Evolutionary conservation across 2,329 filamentous ascomycete species (phyloP).

Genomic region (Penicillium sp.): DNA sequence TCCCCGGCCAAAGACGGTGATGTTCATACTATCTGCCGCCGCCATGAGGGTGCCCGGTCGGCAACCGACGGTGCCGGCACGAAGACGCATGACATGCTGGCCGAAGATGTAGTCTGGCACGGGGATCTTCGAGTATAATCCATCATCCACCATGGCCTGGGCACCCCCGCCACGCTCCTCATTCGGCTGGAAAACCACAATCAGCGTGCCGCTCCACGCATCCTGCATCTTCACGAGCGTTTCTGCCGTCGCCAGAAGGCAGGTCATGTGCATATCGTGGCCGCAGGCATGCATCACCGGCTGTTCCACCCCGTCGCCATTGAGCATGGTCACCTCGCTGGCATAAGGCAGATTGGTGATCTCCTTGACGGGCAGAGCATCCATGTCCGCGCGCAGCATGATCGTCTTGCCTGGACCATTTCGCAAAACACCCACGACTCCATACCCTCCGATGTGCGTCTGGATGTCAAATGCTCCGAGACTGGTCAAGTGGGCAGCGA

Average conservation of each 20-base stretch:
- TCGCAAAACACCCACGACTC: conserved; percentile 38
- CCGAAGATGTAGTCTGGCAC: conserved; percentile 53
- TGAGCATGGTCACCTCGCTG: conserved; percentile 41
- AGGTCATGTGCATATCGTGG: conserved; percentile 56
- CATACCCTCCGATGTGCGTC: conserved; percentile 43
- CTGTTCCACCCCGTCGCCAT: conserved; percentile 47
- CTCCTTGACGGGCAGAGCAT: conserved; percentile 47
- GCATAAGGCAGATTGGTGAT: conserved; percentile 45
- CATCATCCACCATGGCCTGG: conserved; percentile 56
- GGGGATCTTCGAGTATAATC: conserved; percentile 48
- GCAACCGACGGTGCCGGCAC: conserved; percentile 37
- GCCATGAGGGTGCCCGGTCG: conserved; percentile 39
- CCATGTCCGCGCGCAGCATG: conserved; percentile 46
- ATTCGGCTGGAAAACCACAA: conserved; percentile 61
- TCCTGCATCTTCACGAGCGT: conserved; percentile 42
- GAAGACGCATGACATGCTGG: conserved; percentile 49
- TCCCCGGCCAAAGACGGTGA: conserved; percentile 54
- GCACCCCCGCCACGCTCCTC: conserved; percentile 61
- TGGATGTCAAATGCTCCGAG: conserved; percentile 34
- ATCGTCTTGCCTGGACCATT: conserved; percentile 43
- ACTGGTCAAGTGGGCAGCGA: conserved; percentile 39
- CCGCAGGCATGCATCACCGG: conserved; percentile 59
- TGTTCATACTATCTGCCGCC: conserved; percentile 42
- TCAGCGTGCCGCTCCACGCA: conserved; percentile 56
- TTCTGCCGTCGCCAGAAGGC: conserved; percentile 50